Percentiles rank a stretch among this genome's conserved stretches.
These are phyloP conservation scores for Chenopodium album DNA, from an alignment of 148 eudicot species.

Conservation along the genomic window DNA sequence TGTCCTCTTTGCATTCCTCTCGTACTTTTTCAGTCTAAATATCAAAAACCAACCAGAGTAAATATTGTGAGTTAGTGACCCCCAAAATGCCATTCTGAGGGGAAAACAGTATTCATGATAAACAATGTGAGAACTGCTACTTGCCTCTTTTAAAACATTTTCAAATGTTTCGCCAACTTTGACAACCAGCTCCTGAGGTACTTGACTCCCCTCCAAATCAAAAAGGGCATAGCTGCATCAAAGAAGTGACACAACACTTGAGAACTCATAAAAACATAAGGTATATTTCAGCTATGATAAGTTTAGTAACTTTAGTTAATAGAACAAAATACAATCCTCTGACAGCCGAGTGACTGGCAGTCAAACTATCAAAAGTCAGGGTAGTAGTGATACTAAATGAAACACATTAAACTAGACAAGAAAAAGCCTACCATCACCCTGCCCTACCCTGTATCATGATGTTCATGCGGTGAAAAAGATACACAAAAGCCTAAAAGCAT, in stretches of 20 bases:
- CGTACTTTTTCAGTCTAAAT: constrained; percentile 73
- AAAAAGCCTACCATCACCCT: too few species aligned
- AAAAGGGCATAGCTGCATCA: constrained; percentile 84
- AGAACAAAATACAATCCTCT: neutral
- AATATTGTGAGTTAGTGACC: constrained; percentile 13
- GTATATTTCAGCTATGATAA: neutral
- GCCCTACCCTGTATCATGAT: neutral
- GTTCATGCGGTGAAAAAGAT: neutral
- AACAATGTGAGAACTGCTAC: neutral
- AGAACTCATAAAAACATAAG: neutral
- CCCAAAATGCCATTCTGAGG: neutral
- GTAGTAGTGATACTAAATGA: neutral
- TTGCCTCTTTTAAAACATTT: constrained; percentile 74
- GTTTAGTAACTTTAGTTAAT: neutral
- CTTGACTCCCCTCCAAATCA: constrained; percentile 94
- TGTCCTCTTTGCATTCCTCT: constrained; percentile 65
- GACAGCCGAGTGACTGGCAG: neutral
- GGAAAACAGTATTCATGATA: neutral
- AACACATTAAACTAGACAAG: neutral
- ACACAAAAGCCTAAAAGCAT: neutral
- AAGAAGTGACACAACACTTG: neutral
- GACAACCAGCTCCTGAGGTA: constrained; percentile 76
- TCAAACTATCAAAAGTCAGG: neutral
- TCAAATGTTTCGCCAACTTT: constrained; percentile 89
- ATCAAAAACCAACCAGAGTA: constrained; percentile 2